Percentiles rank a stretch among this genome's conserved stretches.
phyloP scores from a whole-genome alignment of 2,329 filamentous ascomycete genomes.

The Magnaporthiopsis incrustans region DNA sequence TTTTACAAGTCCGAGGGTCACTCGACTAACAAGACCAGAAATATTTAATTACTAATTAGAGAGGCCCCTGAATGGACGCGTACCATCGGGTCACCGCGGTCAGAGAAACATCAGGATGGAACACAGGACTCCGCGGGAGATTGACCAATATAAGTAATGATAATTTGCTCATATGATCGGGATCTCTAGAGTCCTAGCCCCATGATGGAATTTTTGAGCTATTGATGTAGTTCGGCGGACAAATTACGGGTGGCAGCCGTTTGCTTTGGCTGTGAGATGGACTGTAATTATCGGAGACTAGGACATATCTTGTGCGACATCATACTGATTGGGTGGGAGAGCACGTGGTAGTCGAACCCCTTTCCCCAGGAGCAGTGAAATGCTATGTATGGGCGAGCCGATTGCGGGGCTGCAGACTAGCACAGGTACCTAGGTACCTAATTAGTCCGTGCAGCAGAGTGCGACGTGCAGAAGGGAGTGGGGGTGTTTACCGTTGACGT shows the following conservation, averaged over 20 bases:
- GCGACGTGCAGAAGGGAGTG: not conserved
- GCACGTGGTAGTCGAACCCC: no score
- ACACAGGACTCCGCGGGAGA: not conserved
- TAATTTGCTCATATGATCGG: not conserved
- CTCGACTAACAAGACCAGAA: not conserved
- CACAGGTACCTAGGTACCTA: no score
- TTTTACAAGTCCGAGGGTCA: not conserved
- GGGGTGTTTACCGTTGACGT: not conserved
- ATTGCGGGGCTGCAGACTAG: not conserved
- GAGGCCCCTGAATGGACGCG: no score
- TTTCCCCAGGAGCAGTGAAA: not conserved
- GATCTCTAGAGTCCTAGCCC: no score
- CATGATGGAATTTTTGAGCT: no score
- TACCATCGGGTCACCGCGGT: not conserved
- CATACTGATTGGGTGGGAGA: no score
- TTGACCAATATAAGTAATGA: not conserved
- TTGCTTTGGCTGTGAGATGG: no score
- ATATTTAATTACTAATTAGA: not conserved
- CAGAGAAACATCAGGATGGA: not conserved
- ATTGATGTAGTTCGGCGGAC: no score
- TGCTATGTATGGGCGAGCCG: not conserved
- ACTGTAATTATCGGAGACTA: no score
- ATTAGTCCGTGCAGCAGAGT: not conserved
- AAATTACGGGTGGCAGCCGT: no score
- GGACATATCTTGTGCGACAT: no score